Conservation (phyloP, 2,329 filamentous ascomycete genomes). For the Nannizzia gypsea region DNA sequence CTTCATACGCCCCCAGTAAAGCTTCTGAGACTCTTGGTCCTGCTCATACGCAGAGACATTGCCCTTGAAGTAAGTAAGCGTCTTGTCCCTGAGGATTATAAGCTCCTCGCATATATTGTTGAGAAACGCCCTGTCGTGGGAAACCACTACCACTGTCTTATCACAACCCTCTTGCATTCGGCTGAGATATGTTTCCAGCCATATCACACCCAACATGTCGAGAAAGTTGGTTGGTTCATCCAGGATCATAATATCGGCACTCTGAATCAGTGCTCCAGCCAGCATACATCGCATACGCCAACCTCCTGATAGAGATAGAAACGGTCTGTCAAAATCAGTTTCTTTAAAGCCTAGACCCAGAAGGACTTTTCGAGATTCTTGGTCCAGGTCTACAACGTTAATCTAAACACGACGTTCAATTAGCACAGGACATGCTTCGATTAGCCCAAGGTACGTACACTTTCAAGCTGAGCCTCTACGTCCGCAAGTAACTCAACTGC, state of each 20-base stretch:
- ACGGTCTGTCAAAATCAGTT: constrained; percentile 45
- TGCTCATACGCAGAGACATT: constrained; percentile 61
- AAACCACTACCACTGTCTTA: constrained; percentile 64
- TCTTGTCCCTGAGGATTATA: constrained; percentile 61
- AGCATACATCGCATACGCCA: constrained; percentile 61
- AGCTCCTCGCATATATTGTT: constrained; percentile 65
- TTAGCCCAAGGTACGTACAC: constrained; percentile 27
- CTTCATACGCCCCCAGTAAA: constrained; percentile 61
- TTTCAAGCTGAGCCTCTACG: constrained; percentile 56
- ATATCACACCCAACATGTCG: constrained; percentile 70
- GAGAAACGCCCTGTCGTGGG: constrained; percentile 72
- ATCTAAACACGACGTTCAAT: constrained; percentile 21
- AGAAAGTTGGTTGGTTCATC: constrained; percentile 85
- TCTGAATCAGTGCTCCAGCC: constrained; percentile 55
- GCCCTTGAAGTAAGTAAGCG: constrained; percentile 62
- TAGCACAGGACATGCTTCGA: too few relatives aligned
- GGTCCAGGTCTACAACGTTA: constrained; percentile 52
- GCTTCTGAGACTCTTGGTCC: constrained; percentile 51
- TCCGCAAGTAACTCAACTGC: constrained; percentile 59
- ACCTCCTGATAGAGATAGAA: constrained; percentile 61
- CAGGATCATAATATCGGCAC: constrained; percentile 65
- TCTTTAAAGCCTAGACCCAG: constrained; percentile 61
- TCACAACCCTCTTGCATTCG: constrained; percentile 42
- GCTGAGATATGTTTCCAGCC: constrained; percentile 63
- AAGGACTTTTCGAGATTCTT: constrained; percentile 54